Evolutionary conservation across 108 stramenopile genomes (phyloP), one percentile per base, ranked within the genome.

Genomic region (Epithemia pelagica): DNA sequence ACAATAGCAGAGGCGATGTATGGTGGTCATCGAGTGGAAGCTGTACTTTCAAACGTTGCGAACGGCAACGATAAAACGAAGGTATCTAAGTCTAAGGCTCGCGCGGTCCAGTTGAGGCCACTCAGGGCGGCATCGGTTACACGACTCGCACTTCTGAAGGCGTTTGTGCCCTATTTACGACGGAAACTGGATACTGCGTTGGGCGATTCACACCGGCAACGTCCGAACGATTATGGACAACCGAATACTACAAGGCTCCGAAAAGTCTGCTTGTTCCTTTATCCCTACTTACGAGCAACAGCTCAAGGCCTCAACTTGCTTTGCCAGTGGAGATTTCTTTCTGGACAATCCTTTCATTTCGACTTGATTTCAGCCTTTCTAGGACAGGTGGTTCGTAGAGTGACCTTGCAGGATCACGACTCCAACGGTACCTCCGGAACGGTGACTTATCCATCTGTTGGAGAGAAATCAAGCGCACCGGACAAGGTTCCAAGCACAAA

Each of bases 1-100:
- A 82, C 87, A 18, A 70, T 78, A n/a, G 69, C 85, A 46, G 90
- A 91, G 70, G 65, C 86, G 58, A 61, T 89, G 23, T 87, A 89
- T 60, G 84, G 86, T 27, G 77, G 78, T 56, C 79, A 72, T 64
- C 75, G 87, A 30, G 81, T 77, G 21, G 82, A 88, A 64, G 28
- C 87, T 30, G 73, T 67, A 29, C 21, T 10, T 2, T 28, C 25
- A 28, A 30, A 66, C 55, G 30, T 20, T 10, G 32, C 22, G 2
- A 65, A 65, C 52, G 19, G 23, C 37, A 64, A n/a, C 37, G 52
- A 59, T 5, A 46, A 26, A 28, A 52, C 54, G 64, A 64, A 27
- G 67, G 55, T 8, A n/a, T 33, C 58, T 20, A 62, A 59, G 8
- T 28, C 23, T 22, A 30, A 19, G 27, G 31, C 54, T 53, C 64